A percentile compares a stretch with the other conserved stretches of the same genome.
Conservation (phyloP, 2,329 filamentous ascomycete genomes). For the Emmonsiellopsis sp. region DNA sequence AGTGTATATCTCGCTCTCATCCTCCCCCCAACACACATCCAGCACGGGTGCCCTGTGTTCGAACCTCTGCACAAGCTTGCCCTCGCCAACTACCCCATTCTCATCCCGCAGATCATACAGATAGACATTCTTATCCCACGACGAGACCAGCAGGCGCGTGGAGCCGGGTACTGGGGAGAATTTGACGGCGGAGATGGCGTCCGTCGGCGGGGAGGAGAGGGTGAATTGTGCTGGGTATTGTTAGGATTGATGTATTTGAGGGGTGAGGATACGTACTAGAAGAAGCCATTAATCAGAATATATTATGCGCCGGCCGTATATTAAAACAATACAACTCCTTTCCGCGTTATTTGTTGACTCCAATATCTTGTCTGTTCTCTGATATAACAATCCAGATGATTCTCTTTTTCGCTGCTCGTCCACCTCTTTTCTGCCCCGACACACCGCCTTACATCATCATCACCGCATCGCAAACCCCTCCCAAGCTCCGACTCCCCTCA, state of each 20-base stretch:
- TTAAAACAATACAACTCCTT: not conserved
- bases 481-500: not conserved
- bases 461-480: not conserved
- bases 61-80: constrained; percentile 60
- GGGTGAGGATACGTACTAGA: not conserved
- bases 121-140: constrained; percentile 90
- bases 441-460: constrained; percentile 1
- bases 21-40: constrained; percentile 80
- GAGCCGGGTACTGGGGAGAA: constrained; percentile 70
- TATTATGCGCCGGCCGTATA: not conserved
- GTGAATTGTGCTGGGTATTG: constrained; percentile 58
- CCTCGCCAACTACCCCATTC: constrained; percentile 46
- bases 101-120: constrained; percentile 64
- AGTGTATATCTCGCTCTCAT: constrained; percentile 74
- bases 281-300: not conserved
- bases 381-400: not conserved
- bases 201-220: constrained; percentile 68
- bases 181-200: constrained; percentile 76
- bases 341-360: not conserved
- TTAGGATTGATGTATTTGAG: not conserved
- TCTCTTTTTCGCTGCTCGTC: not conserved
- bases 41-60: constrained; percentile 78
- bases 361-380: not conserved
- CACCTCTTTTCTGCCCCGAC: not conserved
- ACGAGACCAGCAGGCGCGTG: constrained; percentile 77